phyloP scores from a whole-genome alignment of 805 yeast genomes.

The Yamadazyma akitaensis region DNA sequence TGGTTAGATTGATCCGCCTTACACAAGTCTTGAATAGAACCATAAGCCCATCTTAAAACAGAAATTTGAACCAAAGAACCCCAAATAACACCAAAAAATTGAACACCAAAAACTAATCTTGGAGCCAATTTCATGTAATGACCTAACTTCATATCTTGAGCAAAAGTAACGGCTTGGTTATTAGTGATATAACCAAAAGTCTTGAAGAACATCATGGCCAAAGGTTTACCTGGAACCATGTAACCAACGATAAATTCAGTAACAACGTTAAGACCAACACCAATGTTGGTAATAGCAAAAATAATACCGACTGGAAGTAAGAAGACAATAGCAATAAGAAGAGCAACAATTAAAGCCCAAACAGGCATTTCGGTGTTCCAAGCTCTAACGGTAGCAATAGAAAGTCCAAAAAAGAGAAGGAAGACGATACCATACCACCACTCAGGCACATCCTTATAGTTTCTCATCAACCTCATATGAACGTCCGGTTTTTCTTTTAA shows the following conservation, averaged over 20 bases:
- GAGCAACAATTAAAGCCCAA: slow-evolving; percentile 38
- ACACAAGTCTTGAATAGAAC: slow-evolving; percentile 33
- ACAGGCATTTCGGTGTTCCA: slow-evolving; percentile 45
- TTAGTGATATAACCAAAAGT: slow-evolving; percentile 48
- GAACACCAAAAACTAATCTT: slow-evolving; percentile 39
- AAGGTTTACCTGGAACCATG: slow-evolving; percentile 47
- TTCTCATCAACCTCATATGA: slow-evolving; percentile 53
- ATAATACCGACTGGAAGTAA: slow-evolving; percentile 40
- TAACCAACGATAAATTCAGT: slow-evolving; percentile 43
- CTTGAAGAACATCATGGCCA: slow-evolving; percentile 47
- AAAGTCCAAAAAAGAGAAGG: slow-evolving; percentile 23
- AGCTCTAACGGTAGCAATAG: slow-evolving; percentile 36
- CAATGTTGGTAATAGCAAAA: slow-evolving; percentile 27
- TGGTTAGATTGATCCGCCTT: slow-evolving; percentile 21
- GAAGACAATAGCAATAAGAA: slow-evolving; percentile 36
- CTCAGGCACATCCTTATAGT: slow-evolving; percentile 38
- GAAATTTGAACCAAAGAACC: slow-evolving; percentile 39
- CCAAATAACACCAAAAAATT: slow-evolving; percentile 42
- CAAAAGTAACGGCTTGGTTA: slow-evolving; percentile 46
- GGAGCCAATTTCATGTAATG: slow-evolving; percentile 44
- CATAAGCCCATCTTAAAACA: slow-evolving; percentile 42
- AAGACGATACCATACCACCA: slow-evolving; percentile 36
- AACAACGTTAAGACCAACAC: slow-evolving; percentile 34
- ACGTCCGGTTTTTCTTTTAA: slow-evolving; percentile 24
- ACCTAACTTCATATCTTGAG: slow-evolving; percentile 46